Base-by-base conservation (phyloP, 2,329 filamentous ascomycete genomes). In the Phialocephala subalpina region DNA sequence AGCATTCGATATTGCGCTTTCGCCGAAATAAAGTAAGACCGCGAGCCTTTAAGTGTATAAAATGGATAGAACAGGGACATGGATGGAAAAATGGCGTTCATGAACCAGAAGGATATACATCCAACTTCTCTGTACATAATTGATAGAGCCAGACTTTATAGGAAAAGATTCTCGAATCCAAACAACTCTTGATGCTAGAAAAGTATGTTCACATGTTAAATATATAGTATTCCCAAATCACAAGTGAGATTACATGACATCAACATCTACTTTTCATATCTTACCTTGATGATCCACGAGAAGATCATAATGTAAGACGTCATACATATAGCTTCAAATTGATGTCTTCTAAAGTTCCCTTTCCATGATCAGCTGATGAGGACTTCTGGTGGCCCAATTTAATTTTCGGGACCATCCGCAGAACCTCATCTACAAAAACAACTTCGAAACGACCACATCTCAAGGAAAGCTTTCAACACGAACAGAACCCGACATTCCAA, bases 1-100 rank as follows among this genome's bases (percentile, higher is more conserved):
- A 60, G 91, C 94, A 45, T 98, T 98, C 80, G 92, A 88, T 76
- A 88, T 89, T 57, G 76, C 73, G 14, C 63, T 78, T n/a, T 72
- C 73, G 12, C 75, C 72, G 64, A 71, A 75, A 70, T 75, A 69
- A 40, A 60, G 6, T 14, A 33, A 38, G 20, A 36, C 47, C 56
- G 58, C 58, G 27, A 18, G 5, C 18, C 11, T 53, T 53, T 59
- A 60, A 55, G 60, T 70, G 62, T 55, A 61, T 55, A 63, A 66
- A 66, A 64, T 49, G 63, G 64, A 52, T 49, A 18, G 58, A 36
- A 58, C 58, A 65, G 47, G 56, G 52, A 55, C 33, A 20, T 9
- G 60, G 63, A 60, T 35, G 42, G 59, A 40, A 60, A 64, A 66
- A 65, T 62, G 69, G 67, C 65, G 67, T 71, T 63, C 40, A 25